Base-by-base conservation (phyloP, 352 stramenopile genomes). In the Hyaloperonospora arabidopsidis region DNA sequence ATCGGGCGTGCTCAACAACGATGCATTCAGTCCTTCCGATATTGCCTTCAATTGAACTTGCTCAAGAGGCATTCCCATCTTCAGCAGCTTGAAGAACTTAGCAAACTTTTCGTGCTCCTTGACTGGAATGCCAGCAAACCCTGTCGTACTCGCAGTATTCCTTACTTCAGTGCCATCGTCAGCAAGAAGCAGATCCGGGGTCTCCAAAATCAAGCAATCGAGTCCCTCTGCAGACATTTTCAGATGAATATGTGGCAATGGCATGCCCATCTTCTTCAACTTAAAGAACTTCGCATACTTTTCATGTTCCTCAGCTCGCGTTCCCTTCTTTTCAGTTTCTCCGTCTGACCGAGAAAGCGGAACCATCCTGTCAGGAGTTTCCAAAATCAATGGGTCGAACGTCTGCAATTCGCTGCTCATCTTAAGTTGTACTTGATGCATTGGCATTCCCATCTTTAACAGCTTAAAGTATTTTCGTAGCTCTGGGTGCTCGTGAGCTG, bases 41-140 rank as follows among this genome's bases (percentile, higher is more conserved):
- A 67, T 73, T 11, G 61, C 72, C 56, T 97, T 96, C 65, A 96
- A 76, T 66, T 97, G 81, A 35, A 97, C 76, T 47, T 96, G 89
- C 32, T 85, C 86, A 18, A 87, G 55, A 6, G 79, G 83, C 77
- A 95, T 89, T 5, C 82, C 83, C 77, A 95, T 89, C 41, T 88
- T 89, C 21, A 94, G 35, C 64, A 98, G 85, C 63, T 97, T 98
- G 60, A 98, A 97, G 60, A 96, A 98, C 63, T 97, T 97, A 22
- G 57, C 64, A 40, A 95, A 98, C 52, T 87, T 86, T 43, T 70
- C 86, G 50, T 98, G 88, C 14, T 97, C 89, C 44, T 95, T 81
- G 7, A 83, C 76, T 14, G 65, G 65, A 21, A 80, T 79, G 13
- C 79, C 76, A 39, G 48, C 29, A 45, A 72, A 72, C 8, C 28